Conservation (phyloP, 192 early-diverging fungal species). For the Funneliformis mosseae region DNA sequence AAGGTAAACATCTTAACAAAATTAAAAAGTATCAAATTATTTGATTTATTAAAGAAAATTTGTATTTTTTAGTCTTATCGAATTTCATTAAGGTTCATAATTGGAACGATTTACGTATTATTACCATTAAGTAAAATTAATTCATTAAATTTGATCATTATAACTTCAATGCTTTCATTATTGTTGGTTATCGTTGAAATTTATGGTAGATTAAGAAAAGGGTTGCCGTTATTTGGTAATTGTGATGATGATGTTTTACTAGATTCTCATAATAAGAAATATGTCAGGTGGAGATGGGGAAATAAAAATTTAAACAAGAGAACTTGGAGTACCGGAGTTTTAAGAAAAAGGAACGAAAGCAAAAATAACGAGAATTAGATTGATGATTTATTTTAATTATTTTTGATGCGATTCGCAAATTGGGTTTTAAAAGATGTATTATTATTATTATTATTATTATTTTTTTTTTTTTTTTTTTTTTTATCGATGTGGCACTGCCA, state of each 20-base stretch:
- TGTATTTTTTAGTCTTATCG: conserved; percentile 2
- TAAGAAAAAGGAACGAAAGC: neutral
- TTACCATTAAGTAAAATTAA: conserved; percentile 30
- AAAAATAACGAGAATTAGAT: neutral
- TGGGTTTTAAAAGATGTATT: too few relatives aligned
- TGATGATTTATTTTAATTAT: neutral
- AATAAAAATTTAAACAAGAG: neutral
- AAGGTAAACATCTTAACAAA: conserved; percentile 22
- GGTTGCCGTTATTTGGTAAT: conserved; percentile 15
- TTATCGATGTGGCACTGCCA: too few relatives aligned
- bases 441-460: too few relatives aligned
- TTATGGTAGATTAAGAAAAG: conserved; percentile 29
- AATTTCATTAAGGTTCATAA: conserved; percentile 15
- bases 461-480: too few relatives aligned
- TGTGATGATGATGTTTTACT: conserved; percentile 12
- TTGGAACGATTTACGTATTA: conserved; percentile 26
- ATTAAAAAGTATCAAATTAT: neutral
- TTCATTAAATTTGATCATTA: conserved; percentile 8
- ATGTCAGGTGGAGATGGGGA: conserved; percentile 33
- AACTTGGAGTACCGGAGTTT: conserved; percentile 8
- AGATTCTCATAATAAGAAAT: neutral
- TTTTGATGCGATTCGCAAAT: too few relatives aligned
- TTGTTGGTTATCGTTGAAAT: conserved; percentile 31
- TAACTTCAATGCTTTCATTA: conserved; percentile 11
- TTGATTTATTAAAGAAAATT: neutral